Percentiles rank a stretch among this genome's conserved stretches.
These are phyloP conservation scores for Salix caprea DNA, from an alignment of 345 rosid genomes.

Conservation along the genomic window DNA sequence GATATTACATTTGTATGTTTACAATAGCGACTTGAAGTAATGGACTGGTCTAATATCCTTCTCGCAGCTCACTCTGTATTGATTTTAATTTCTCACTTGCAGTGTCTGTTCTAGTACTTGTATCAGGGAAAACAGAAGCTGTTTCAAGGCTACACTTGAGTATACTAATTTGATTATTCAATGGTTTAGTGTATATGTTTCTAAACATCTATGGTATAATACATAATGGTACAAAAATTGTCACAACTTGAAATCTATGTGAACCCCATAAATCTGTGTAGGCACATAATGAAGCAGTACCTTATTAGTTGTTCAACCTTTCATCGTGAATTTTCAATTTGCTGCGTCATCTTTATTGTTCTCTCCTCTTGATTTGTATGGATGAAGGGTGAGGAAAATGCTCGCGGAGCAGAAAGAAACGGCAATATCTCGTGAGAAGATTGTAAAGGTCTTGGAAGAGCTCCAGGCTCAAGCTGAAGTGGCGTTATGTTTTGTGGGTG, in stretches of 20 bases:
- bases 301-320: not conserved
- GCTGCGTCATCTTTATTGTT: slow-evolving; percentile 3
- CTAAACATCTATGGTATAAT: not conserved
- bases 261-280: not conserved
- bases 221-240: not conserved
- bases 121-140: not conserved
- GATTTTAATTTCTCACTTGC: not conserved
- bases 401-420: slow-evolving; percentile 52
- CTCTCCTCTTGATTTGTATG: slow-evolving; percentile 8
- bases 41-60: not conserved
- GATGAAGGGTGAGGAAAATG: slow-evolving; percentile 71
- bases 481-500: slow-evolving; percentile 81
- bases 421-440: slow-evolving; percentile 48
- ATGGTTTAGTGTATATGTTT: not conserved
- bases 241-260: not conserved
- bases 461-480: slow-evolving; percentile 96
- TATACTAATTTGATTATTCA: not conserved
- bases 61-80: not conserved
- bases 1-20: not conserved
- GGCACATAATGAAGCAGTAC: not conserved
- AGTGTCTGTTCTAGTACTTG: not conserved
- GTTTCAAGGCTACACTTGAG: not conserved
- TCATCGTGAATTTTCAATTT: not conserved
- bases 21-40: not conserved
- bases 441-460: slow-evolving; percentile 83